Percentiles rank a stretch among this genome's conserved stretches.
phyloP scores from a whole-genome alignment of 1,139 yeast genomes.

The Casaregolazyma suthepensis region DNA sequence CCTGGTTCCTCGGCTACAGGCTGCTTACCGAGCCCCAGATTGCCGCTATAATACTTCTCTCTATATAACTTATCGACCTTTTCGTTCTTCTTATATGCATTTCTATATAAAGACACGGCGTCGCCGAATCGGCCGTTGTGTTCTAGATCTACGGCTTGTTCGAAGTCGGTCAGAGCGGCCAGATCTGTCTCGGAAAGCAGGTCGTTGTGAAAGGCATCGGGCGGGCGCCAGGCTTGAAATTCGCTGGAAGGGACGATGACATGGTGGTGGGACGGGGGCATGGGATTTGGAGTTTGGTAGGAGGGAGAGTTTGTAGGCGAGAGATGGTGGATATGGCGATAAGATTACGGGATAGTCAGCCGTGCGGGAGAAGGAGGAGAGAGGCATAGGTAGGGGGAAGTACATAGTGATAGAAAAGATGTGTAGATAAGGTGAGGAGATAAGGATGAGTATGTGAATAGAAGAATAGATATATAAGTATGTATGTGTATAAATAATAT shows the following conservation, averaged over 20 bases:
- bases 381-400: not conserved
- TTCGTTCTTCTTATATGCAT: constrained; percentile 53
- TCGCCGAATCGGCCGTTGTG: constrained; percentile 70
- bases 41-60: constrained; percentile 35
- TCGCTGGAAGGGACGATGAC: constrained; percentile 3
- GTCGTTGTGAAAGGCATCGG: constrained; percentile 16
- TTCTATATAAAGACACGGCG: constrained; percentile 67
- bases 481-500: too few relatives aligned
- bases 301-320: not conserved
- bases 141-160: constrained; percentile 67
- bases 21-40: not conserved
- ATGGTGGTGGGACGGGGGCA: not conserved
- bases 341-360: not conserved
- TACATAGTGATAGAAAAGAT: too few relatives aligned
- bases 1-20: not conserved
- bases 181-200: constrained; percentile 16
- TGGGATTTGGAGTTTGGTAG: not conserved
- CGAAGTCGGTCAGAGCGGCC: constrained; percentile 59
- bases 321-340: not conserved
- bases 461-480: too few relatives aligned
- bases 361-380: not conserved
- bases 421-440: too few relatives aligned
- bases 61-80: constrained; percentile 67
- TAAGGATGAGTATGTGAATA: too few relatives aligned
- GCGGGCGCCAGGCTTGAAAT: constrained; percentile 17